These are phyloP conservation scores for Helicocarpus griseus DNA, from an alignment of 2,329 filamentous ascomycete genomes.

Conservation along the genomic window DNA sequence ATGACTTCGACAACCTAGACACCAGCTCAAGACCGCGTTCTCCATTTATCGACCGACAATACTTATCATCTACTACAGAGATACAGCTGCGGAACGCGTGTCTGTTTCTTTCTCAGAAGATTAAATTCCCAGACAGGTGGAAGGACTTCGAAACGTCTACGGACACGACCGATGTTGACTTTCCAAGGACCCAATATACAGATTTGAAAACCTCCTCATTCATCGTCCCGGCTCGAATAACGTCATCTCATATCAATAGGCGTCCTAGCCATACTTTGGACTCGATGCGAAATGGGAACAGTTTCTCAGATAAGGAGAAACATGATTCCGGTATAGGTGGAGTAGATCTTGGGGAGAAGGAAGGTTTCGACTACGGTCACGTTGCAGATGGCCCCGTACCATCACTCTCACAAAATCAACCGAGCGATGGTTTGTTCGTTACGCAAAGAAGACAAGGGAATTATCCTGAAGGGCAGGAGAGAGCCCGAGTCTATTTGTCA, in stretches of 20 bases:
- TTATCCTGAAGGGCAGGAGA: neutral
- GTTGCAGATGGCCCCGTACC: neutral
- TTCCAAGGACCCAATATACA: neutral
- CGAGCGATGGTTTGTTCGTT: no score
- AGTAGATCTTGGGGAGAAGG: neutral
- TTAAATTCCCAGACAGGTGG: conserved; percentile 1
- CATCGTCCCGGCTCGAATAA: neutral
- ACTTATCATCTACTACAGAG: neutral
- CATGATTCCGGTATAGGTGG: neutral
- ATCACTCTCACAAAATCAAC: neutral
- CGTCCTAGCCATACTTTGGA: neutral
- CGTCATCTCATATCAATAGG: neutral
- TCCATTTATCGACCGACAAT: neutral
- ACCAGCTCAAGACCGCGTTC: neutral
- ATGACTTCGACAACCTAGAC: neutral
- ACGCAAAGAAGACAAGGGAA: neutral
- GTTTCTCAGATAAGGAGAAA: neutral
- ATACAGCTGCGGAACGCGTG: neutral
- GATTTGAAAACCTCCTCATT: conserved; percentile 1
- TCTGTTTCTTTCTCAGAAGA: neutral
- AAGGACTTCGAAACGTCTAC: neutral
- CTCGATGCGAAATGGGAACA: neutral
- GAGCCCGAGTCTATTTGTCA: neutral
- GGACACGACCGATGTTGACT: neutral
- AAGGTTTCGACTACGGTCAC: neutral